phyloP scores from a whole-genome alignment of 2,329 filamentous ascomycete genomes.

The Aureobasidium sp. region DNA sequence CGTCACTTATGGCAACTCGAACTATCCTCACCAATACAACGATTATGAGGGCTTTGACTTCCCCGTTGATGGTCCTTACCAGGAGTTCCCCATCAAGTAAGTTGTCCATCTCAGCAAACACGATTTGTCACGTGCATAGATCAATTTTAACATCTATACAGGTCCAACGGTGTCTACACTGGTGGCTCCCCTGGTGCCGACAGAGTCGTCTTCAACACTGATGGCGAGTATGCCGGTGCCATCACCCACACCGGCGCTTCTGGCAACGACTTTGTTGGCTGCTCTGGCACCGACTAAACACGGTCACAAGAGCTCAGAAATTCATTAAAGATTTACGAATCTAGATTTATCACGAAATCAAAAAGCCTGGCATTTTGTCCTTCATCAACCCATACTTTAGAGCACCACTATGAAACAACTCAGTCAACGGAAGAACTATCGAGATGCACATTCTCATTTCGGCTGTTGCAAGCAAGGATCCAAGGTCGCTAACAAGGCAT shows the following conservation, averaged over 20 bases:
- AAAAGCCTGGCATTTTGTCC: neutral
- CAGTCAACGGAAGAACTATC: too few relatives aligned
- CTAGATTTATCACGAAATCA: neutral
- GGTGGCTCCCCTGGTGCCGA: constrained; percentile 60
- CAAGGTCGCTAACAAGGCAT: too few relatives aligned
- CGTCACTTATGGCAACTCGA: constrained; percentile 13
- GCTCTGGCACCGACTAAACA: constrained; percentile 35
- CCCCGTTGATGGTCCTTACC: constrained; percentile 49
- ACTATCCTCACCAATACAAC: constrained; percentile 49
- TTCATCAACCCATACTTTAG: neutral
- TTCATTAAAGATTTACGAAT: neutral
- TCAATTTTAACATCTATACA: neutral
- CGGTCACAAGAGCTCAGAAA: neutral
- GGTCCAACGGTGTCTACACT: constrained; percentile 37
- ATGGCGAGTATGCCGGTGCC: constrained; percentile 51
- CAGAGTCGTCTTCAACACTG: constrained; percentile 56
- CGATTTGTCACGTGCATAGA: too few relatives aligned
- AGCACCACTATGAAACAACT: too few relatives aligned
- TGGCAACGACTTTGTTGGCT: constrained; percentile 62
- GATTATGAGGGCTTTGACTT: constrained; percentile 59
- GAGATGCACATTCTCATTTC: too few relatives aligned
- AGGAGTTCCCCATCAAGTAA: constrained; percentile 55
- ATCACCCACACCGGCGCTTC: constrained; percentile 66
- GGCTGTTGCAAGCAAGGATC: neutral
- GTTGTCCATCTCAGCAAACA: constrained; percentile 17